Base-by-base conservation (phyloP, 139 green algal genomes). In the Chlorella sorokiniana region DNA sequence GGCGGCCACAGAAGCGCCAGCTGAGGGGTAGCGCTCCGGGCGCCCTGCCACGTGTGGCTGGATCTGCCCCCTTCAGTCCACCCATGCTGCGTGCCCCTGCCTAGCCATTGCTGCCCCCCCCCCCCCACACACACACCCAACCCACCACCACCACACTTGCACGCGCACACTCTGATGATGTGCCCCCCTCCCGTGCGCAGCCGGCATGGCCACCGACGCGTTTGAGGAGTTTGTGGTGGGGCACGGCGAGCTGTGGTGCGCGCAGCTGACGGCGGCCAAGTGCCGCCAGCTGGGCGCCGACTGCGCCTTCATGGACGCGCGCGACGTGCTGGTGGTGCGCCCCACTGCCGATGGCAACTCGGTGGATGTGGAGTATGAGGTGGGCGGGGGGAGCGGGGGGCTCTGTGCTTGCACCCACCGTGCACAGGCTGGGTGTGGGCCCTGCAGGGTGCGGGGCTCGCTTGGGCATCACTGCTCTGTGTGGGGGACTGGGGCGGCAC, bases 161-260 rank as follows among this genome's bases (percentile, higher is more conserved):
- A 59, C 48, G 48, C 63, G 20, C 51, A 9, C 41, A 27, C 51
- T 45, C 18, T 40, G 2, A 61, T 64, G 35, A 11, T 27, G 51
- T 14, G 41, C 68, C n/a, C 45, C 22, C 62, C 54, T 25, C 14
- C 59, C 67, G 38, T 48, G 33, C 83, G 74, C 89, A 96, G 94
- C 95, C 37, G 95, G 95, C 33, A 94, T 95, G 79, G 89, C 92
- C 48, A 97, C 94, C 3, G 93, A 98, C 3, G 88, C 93, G 0
- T 98, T 99, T 88, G 91, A 91, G 4, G 96, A 99, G 85, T 98
- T 95, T 86, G 94, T 99, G 42, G 95, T 99, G 33, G 96, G 96
- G 23, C 96, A 99, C 76, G 96, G 96, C 33, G 96, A 99, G 88
- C 90, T 99, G n/a, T 99, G 96, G 96, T 95, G 88, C 51, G 96